Evolutionary conservation across 306 rosid genomes (phyloP).

Genomic region (Quercus aquifolioides): DNA sequence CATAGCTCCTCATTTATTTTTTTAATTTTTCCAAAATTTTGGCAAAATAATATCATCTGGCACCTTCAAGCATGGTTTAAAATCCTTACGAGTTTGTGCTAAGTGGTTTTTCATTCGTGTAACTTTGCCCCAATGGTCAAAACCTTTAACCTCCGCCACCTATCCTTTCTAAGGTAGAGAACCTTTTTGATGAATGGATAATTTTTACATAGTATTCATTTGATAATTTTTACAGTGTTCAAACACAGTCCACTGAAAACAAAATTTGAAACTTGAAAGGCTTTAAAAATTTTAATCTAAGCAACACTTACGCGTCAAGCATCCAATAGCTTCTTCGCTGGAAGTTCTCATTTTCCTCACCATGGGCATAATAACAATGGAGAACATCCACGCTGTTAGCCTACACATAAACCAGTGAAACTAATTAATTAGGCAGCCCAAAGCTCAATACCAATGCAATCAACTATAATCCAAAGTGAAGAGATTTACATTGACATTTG

Average conservation of each 20-base stretch:
- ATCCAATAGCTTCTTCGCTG: conserved; percentile 82
- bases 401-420: conserved; percentile 31
- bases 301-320: conserved; percentile 64
- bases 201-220: too few species aligned
- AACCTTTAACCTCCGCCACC: too few species aligned
- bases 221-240: too few species aligned
- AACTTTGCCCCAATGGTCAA: too few species aligned
- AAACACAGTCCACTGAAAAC: not conserved
- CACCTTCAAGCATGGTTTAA: too few species aligned
- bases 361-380: conserved; percentile 81
- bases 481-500: not conserved
- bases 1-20: too few species aligned
- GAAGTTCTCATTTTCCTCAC: conserved; percentile 65
- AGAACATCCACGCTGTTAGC: conserved; percentile 66
- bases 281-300: not conserved
- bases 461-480: not conserved
- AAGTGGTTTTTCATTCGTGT: too few species aligned
- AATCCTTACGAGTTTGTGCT: too few species aligned
- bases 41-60: too few species aligned
- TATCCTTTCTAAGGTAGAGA: too few species aligned
- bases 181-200: too few species aligned
- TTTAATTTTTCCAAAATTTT: too few species aligned
- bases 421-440: conserved; percentile 12
- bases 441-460: not conserved
- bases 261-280: not conserved